A percentile compares a stretch with the other conserved stretches of the same genome.
These are phyloP conservation scores for Trypanosoma rangeli DNA, from an alignment of 208 protist species.

Conservation along the genomic window DNA sequence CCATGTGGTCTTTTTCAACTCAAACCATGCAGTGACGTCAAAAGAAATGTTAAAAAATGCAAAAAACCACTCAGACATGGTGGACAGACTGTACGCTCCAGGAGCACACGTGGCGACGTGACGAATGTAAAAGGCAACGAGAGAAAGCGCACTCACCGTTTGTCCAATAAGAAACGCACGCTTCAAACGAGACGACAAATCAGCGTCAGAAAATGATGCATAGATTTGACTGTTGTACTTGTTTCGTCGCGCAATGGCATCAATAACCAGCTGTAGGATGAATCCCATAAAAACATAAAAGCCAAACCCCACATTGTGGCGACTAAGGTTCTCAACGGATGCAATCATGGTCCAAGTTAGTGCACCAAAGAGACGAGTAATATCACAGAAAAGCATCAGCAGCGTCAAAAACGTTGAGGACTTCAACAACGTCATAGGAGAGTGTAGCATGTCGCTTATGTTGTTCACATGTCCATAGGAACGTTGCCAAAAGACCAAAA, in stretches of 20 bases:
- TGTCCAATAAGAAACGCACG: conserved; percentile 45
- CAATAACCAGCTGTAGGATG: conserved; percentile 41
- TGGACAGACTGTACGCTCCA: conserved; percentile 65
- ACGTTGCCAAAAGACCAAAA: conserved; percentile 66
- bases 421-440: conserved; percentile 9
- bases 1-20: conserved; percentile 65
- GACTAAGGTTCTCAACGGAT: conserved; percentile 51
- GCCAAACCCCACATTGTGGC: conserved; percentile 67
- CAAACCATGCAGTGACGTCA: conserved; percentile 63
- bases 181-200: conserved; percentile 47
- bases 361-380: conserved; percentile 43
- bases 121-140: conserved; percentile 53
- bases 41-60: conserved; percentile 60
- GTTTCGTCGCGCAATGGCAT: conserved; percentile 45
- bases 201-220: conserved; percentile 37
- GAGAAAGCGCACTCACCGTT: conserved; percentile 30
- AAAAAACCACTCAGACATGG: conserved; percentile 74
- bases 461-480: conserved; percentile 45
- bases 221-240: conserved; percentile 62
- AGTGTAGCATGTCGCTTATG: conserved; percentile 34
- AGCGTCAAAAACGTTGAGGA: conserved; percentile 53
- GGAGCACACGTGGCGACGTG: conserved; percentile 60
- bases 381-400: conserved; percentile 49
- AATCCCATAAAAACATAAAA: conserved; percentile 64
- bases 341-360: conserved; percentile 58